Base-by-base conservation (phyloP, 345 rosid genomes). In the Limnanthes douglasii region DNA sequence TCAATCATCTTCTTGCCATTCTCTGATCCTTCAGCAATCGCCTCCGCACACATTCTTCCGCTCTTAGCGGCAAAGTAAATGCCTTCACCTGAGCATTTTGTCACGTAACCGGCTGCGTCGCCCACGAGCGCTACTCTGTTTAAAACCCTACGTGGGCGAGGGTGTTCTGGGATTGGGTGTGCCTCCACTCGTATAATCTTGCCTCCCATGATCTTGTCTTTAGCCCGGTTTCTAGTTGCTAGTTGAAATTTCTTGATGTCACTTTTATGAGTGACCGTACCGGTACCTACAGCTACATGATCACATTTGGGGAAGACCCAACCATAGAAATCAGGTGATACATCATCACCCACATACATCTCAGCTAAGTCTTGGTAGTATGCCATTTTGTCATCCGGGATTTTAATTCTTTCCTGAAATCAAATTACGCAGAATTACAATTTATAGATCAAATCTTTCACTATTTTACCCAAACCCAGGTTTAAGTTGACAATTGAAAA, bases 261-360 rank as follows among this genome's bases (percentile, higher is more conserved):
- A 3, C 94, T 71, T 53, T 86, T 86, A 75, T 81, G 92, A 12
- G 94, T 78, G 20, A 86, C 94, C 0, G 94, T 86, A 15, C 94
- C 94, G 2, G 96, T 86, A 33, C 96, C 96, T 3, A 86, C 96
- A 5, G 94, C 92, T 18, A 86, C 94, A 5, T 86, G 96, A 60
- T 86, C 96, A n/a, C 77, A 81, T 50, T 86, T 86, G 16, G 96
- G 96, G 73, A 86, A 86, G 17, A 86, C 96, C 94, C 96, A 86
- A 1, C 94, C 92, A 20, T 86, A 86, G 48, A 86, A 81, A 58
- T 86, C 96, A 0, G 96, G 96, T 0, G 96, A 86, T 18, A 86
- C 96, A 48, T 86, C 96, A 13, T 81, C 94, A 2, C 96, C 96
- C 0, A 86, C 96, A 41, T 86, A 86, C 92, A 81, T 86, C 63